Conservation (phyloP, 2,329 filamentous ascomycete species). For the Geosmithia morbida region DNA sequence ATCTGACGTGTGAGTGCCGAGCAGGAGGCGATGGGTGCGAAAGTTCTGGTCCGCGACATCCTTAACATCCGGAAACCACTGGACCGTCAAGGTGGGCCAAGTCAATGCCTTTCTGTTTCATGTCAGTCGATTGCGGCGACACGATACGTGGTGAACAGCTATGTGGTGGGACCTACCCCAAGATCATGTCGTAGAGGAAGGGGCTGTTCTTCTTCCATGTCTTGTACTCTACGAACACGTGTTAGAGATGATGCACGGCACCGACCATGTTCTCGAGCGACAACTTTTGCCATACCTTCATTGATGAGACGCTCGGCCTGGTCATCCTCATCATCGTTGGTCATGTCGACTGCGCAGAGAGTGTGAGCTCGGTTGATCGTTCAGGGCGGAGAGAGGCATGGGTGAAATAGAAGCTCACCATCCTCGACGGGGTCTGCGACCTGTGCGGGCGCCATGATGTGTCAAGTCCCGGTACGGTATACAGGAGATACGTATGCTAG, state of each 20-base stretch:
- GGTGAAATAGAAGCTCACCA: conserved; percentile 11
- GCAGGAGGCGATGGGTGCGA: conserved; percentile 73
- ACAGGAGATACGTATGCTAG: neutral
- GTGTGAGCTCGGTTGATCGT: neutral
- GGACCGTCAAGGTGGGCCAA: conserved; percentile 93
- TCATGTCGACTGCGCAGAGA: conserved; percentile 17
- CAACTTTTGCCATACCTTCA: conserved; percentile 44
- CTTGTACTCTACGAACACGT: conserved; percentile 67
- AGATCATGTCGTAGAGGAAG: conserved; percentile 95
- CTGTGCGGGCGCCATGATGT: conserved; percentile 19
- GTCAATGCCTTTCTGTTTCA: conserved; percentile 65
- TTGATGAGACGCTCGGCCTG: conserved; percentile 82
- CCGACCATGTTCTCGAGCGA: neutral
- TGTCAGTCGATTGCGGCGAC: conserved; percentile 4
- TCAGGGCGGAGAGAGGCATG: neutral
- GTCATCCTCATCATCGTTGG: conserved; percentile 55
- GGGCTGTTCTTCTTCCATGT: conserved; percentile 99
- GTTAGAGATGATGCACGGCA: neutral
- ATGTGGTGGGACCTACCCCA: conserved; percentile 38
- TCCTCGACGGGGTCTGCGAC: conserved; percentile 19
- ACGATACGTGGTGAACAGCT: neutral
- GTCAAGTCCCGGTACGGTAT: neutral
- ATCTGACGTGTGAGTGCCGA: conserved; percentile 89
- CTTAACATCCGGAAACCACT: conserved; percentile 96
- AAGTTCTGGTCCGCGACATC: conserved; percentile 77